phyloP scores from a whole-genome alignment of 805 yeast species.

The Metahyphopichia silvanorum region DNA sequence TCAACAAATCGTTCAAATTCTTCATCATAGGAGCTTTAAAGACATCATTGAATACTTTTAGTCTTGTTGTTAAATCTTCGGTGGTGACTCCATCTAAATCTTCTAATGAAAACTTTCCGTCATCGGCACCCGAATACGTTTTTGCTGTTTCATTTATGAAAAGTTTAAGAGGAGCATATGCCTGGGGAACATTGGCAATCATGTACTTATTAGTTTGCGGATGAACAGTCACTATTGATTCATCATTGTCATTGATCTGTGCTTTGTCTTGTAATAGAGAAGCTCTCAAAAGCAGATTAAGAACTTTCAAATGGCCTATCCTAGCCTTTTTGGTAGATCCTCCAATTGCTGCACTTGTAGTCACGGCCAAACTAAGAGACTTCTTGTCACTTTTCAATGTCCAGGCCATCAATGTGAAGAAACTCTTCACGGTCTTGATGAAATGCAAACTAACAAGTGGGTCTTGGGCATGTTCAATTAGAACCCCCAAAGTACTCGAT shows the following conservation, averaged over 20 bases:
- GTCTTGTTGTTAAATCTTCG: conserved; percentile 60
- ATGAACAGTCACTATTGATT: conserved; percentile 28
- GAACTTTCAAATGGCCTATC: conserved; percentile 37
- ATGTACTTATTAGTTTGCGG: conserved; percentile 51
- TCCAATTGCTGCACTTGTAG: conserved; percentile 29
- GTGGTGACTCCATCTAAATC: conserved; percentile 48
- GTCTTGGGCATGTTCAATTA: conserved; percentile 54
- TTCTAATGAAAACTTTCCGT: conserved; percentile 21
- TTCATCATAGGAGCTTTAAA: conserved; percentile 46
- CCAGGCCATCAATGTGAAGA: conserved; percentile 77
- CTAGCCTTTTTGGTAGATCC: conserved; percentile 36
- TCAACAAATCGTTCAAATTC: conserved; percentile 49
- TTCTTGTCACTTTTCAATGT: conserved; percentile 40
- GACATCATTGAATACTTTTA: conserved; percentile 50
- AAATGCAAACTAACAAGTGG: conserved; percentile 62
- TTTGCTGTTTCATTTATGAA: conserved; percentile 41
- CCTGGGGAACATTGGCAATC: conserved; percentile 55
- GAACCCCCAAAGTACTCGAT: conserved; percentile 58
- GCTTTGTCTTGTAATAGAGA: conserved; percentile 34
- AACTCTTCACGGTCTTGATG: conserved; percentile 64
- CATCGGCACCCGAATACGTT: conserved; percentile 12
- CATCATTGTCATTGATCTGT: conserved; percentile 9
- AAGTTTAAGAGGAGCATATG: conserved; percentile 61
- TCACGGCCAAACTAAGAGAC: conserved; percentile 31
- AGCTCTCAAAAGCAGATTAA: conserved; percentile 41